Evolutionary conservation across 2,329 filamentous ascomycete species (phyloP), one percentile per base, ranked within the genome.

Genomic region (Seiridium cupressi): DNA sequence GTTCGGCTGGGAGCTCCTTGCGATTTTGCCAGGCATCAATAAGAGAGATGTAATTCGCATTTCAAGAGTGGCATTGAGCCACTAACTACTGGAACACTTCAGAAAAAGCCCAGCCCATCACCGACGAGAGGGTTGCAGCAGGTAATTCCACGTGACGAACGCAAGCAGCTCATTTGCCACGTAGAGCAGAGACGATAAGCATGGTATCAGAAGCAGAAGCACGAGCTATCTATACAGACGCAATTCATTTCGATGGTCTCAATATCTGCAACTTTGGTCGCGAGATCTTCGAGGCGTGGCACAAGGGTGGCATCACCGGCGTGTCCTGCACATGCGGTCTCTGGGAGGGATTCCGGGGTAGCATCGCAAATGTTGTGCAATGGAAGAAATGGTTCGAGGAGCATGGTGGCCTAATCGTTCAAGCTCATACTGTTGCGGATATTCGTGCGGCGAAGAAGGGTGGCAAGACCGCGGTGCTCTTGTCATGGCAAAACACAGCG

Each of bases 341-440:
- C 8, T 77, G 74, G 75, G 74, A 77, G 59, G 71, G 72, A 3
- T 74, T 77, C 55, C 68, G 73, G 7, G 72, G 64, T 38, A 73
- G 70, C 42, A 72, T 78, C n/a, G 64, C 70, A 55, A 74, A 76
- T 44, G 74, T 77, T 1, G 73, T 77, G 9, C 72, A 76, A 53
- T 77, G 74, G 74, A 77, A 77, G 65, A 71, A 74, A 58, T 77
- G 75, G 76, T 77, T 77, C 56, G 75, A 77, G 59, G 70, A 77
- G 62, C 70, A 77, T 60, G 66, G 68, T 1, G 73, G 77, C 61
- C 64, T 77, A 18, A 75, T 77, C 40, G 69, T 74, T 7, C 75
- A 77, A 59, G 75, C 74, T 3, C 71, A 75, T 26, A 71, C 59
- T 0, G 73, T 72, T 5, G 69, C 67, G 8, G 74, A 77, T 63